A percentile compares a stretch with the other conserved stretches of the same genome.
Conservation (phyloP, 495 filamentous ascomycete genomes). For the Emericellopsis terricola region DNA sequence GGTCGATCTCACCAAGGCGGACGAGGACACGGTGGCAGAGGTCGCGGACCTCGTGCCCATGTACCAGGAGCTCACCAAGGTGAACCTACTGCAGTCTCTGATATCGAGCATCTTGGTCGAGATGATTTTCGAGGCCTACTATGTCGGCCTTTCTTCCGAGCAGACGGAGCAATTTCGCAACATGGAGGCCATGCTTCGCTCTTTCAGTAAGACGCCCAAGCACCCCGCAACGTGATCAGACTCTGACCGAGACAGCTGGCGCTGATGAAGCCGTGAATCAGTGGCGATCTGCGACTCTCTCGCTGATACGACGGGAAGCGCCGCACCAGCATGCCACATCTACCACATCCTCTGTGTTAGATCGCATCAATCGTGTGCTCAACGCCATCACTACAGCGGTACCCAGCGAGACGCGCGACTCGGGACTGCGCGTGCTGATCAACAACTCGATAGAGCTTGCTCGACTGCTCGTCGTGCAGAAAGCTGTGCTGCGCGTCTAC, state of each 20-base stretch:
- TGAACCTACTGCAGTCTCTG: slow-evolving; percentile 33
- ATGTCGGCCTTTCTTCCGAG: slow-evolving; percentile 28
- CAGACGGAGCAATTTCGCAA: slow-evolving; percentile 20
- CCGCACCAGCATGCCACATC: slow-evolving; percentile 18
- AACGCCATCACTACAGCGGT: slow-evolving; percentile 18
- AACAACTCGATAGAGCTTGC: slow-evolving; percentile 29
- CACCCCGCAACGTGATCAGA: not conserved
- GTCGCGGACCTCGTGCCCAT: slow-evolving; percentile 27
- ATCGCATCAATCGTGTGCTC: slow-evolving; percentile 19
- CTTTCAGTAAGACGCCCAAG: slow-evolving; percentile 19
- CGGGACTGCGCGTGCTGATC: slow-evolving; percentile 24
- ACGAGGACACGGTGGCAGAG: slow-evolving; percentile 16
- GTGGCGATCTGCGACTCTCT: slow-evolving; percentile 34
- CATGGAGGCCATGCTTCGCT: slow-evolving; percentile 24
- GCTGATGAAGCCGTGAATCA: slow-evolving; percentile 30
- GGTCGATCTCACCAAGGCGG: slow-evolving; percentile 20
- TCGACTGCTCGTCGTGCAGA: slow-evolving; percentile 30
- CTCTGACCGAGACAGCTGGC: slow-evolving; percentile 9
- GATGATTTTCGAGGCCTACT: slow-evolving; percentile 31
- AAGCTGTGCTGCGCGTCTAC: slow-evolving; percentile 28
- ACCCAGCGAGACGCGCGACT: slow-evolving; percentile 24
- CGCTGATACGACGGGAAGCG: slow-evolving; percentile 28
- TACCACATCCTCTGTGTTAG: slow-evolving; percentile 15
- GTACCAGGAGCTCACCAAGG: slow-evolving; percentile 29
- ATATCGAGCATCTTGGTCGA: slow-evolving; percentile 32